Evolutionary conservation across 2,329 filamentous ascomycete species (phyloP).

Genomic region (Talaromyces sp.): DNA sequence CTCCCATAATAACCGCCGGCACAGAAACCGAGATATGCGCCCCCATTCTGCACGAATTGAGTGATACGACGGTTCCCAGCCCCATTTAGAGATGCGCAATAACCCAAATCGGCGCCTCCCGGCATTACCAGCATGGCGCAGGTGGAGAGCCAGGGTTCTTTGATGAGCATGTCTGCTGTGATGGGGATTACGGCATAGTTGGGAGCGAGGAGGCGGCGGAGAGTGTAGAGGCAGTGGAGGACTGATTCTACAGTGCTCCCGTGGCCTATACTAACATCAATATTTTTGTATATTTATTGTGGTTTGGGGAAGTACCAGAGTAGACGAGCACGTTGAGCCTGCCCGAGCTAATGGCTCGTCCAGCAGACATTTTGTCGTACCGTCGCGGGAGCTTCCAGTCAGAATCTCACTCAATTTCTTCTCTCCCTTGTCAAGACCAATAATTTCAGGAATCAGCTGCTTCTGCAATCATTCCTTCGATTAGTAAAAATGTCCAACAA

Average conservation of each 20-base stretch:
- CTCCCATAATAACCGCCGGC: slow-evolving; percentile 92
- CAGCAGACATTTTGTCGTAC: slow-evolving; percentile 36
- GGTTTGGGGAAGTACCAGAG: slow-evolving; percentile 59
- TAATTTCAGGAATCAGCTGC: too few relatives aligned
- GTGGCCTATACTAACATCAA: slow-evolving; percentile 57
- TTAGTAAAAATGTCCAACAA: slow-evolving; percentile 56
- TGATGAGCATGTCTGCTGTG: slow-evolving; percentile 72
- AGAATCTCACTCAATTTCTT: too few relatives aligned
- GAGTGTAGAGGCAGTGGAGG: slow-evolving; percentile 80
- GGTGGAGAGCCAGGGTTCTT: slow-evolving; percentile 85
- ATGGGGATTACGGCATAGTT: slow-evolving; percentile 92
- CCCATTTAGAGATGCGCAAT: slow-evolving; percentile 84
- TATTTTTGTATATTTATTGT: not conserved
- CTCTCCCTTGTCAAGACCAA: too few relatives aligned
- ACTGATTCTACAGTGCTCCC: slow-evolving; percentile 87
- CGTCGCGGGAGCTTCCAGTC: not conserved
- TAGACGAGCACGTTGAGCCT: slow-evolving; percentile 93
- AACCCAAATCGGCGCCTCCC: slow-evolving; percentile 89
- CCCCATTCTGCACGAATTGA: slow-evolving; percentile 82
- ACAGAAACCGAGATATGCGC: slow-evolving; percentile 85
- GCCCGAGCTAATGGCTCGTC: slow-evolving; percentile 57
- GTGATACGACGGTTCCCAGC: slow-evolving; percentile 79
- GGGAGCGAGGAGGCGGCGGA: slow-evolving; percentile 80
- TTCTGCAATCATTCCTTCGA: too few relatives aligned
- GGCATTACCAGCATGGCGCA: slow-evolving; percentile 90